These are phyloP conservation scores for Cordyceps pruinosa DNA, from an alignment of 2,329 filamentous ascomycete genomes.

Conservation along the genomic window DNA sequence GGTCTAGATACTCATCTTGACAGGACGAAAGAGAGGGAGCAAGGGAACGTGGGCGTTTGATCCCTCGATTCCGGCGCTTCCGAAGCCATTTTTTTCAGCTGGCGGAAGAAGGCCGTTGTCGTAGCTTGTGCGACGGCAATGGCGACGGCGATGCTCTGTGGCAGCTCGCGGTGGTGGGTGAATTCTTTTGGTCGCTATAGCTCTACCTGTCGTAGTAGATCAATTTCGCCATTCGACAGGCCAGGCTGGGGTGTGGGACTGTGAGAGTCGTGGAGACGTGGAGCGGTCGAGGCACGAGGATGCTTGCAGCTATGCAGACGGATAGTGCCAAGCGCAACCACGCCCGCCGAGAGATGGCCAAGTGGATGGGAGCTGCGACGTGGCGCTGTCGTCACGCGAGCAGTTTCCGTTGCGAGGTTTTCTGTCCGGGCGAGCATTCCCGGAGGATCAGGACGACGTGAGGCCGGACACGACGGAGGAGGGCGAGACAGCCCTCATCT, in stretches of 20 bases:
- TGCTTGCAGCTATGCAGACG: neutral
- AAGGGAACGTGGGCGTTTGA: too few relatives aligned
- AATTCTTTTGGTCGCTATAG: neutral
- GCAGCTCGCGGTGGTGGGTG: too few relatives aligned
- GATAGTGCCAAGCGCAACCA: neutral
- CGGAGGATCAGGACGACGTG: neutral
- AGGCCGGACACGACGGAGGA: neutral
- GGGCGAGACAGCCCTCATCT: neutral
- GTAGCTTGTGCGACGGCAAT: too few relatives aligned
- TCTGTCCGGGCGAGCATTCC: neutral
- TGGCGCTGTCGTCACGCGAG: conserved; percentile 11
- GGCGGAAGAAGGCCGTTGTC: too few relatives aligned
- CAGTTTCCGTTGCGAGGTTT: conserved; percentile 10
- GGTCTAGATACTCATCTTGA: too few relatives aligned
- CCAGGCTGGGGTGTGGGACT: neutral
- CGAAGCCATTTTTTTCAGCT: too few relatives aligned
- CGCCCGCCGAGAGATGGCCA: neutral
- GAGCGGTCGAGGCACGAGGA: neutral
- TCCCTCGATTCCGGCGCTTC: too few relatives aligned
- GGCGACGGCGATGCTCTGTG: too few relatives aligned
- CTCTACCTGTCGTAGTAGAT: neutral
- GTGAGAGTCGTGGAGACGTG: too few relatives aligned
- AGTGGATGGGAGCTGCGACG: neutral
- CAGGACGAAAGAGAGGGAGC: too few relatives aligned
- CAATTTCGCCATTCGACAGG: too few relatives aligned